phyloP scores from a whole-genome alignment of 805 yeast genomes.

The Lachancea kluyveri region DNA sequence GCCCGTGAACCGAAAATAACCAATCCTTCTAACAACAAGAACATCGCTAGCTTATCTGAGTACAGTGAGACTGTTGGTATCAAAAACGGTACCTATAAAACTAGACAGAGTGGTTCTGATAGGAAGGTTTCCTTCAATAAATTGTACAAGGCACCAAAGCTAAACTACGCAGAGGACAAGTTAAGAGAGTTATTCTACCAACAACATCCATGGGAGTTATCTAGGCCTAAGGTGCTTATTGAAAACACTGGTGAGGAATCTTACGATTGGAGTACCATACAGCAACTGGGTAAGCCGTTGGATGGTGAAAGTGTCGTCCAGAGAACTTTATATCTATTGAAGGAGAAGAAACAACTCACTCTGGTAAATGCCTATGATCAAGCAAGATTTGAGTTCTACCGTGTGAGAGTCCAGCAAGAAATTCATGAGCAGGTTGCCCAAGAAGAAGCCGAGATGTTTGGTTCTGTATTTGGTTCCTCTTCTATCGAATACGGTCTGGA shows the following conservation, averaged over 20 bases:
- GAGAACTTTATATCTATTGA: slow-evolving; percentile 54
- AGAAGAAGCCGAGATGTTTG: slow-evolving; percentile 84
- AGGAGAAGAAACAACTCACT: slow-evolving; percentile 26
- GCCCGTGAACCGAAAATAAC: slow-evolving; percentile 24
- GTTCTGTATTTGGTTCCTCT: slow-evolving; percentile 63
- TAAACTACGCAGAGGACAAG: slow-evolving; percentile 54
- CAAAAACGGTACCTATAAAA: slow-evolving; percentile 28
- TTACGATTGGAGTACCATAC: slow-evolving; percentile 73
- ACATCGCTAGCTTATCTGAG: slow-evolving; percentile 14
- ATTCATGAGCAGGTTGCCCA: slow-evolving; percentile 60
- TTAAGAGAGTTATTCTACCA: slow-evolving; percentile 75
- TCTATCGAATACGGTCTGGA: slow-evolving; percentile 61
- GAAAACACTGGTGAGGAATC: slow-evolving; percentile 66
- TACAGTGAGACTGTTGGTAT: slow-evolving; percentile 9
- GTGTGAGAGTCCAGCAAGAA: slow-evolving; percentile 78
- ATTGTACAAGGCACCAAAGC: slow-evolving; percentile 26
- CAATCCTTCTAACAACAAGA: slow-evolving; percentile 21
- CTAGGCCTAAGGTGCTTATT: slow-evolving; percentile 77
- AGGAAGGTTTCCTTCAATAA: slow-evolving; percentile 13
- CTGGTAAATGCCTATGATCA: slow-evolving; percentile 70
- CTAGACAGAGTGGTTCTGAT: slow-evolving; percentile 24
- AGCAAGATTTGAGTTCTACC: slow-evolving; percentile 84
- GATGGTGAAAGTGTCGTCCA: slow-evolving; percentile 90
- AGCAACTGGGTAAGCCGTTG: slow-evolving; percentile 64
- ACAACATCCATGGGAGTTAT: slow-evolving; percentile 98